phyloP scores from a whole-genome alignment of 352 stramenopile species.

The Pythium grandisporangium region DNA sequence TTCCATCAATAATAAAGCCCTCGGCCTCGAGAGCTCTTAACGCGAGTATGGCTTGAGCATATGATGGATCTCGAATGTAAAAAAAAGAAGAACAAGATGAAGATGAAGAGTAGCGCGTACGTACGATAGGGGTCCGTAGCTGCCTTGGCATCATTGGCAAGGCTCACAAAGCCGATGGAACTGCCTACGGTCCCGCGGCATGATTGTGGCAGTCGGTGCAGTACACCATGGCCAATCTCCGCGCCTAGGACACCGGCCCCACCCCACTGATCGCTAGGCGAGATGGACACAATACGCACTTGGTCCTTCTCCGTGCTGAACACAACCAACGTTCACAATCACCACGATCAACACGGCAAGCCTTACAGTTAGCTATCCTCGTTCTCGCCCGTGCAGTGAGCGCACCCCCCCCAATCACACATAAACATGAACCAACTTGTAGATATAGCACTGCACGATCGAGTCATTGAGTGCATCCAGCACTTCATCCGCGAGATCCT shows the following conservation, averaged over 20 bases:
- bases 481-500: slow-evolving; percentile 89
- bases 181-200: slow-evolving; percentile 44
- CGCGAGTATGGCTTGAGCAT: too few species aligned
- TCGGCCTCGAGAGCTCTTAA: too few species aligned
- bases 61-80: too few species aligned
- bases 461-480: slow-evolving; percentile 56
- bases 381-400: too few species aligned
- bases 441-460: slow-evolving; percentile 96
- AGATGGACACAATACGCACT: slow-evolving; percentile 88
- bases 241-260: slow-evolving; percentile 89
- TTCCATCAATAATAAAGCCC: too few species aligned
- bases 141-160: slow-evolving; percentile 54
- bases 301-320: slow-evolving; percentile 83
- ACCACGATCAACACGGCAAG: background rate
- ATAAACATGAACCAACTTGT: slow-evolving; percentile 65
- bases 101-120: slow-evolving; percentile 4
- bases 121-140: slow-evolving; percentile 76
- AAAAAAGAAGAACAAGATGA: too few species aligned
- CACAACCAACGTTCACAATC: background rate
- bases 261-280: slow-evolving; percentile 79
- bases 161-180: slow-evolving; percentile 74
- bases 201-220: slow-evolving; percentile 89
- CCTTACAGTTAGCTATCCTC: too few species aligned
- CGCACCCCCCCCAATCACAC: background rate
- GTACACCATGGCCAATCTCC: slow-evolving; percentile 93